Percentiles rank a stretch among this genome's conserved stretches.
phyloP scores from a whole-genome alignment of 176 grass and related monocot genomes.

The Puccinellia tenuiflora region DNA sequence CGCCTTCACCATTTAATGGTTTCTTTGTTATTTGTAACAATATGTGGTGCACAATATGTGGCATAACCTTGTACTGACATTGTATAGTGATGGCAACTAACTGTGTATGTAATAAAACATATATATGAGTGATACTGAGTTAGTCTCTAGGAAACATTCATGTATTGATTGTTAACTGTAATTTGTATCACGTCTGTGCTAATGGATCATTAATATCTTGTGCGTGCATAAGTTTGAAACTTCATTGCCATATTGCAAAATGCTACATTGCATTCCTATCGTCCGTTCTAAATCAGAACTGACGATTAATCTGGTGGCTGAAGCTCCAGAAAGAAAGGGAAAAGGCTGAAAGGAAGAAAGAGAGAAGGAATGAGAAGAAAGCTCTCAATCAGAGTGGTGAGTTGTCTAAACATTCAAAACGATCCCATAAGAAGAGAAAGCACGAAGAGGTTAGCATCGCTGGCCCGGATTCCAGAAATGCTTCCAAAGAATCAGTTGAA shows the following conservation, averaged over 20 bases:
- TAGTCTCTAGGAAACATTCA: neutral
- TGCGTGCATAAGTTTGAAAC: constrained; percentile 3
- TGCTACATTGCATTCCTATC: constrained; percentile 49
- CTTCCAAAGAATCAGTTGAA: constrained; percentile 26
- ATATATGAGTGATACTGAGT: neutral
- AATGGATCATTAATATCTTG: neutral
- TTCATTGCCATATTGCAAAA: constrained; percentile 18
- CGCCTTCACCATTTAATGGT: neutral
- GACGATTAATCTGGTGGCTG: constrained; percentile 82
- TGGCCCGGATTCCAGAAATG: neutral
- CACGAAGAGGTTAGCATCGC: constrained; percentile 14
- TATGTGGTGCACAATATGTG: neutral
- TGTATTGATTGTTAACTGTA: constrained; percentile 23
- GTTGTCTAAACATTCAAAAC: constrained; percentile 45
- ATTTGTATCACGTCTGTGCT: neutral
- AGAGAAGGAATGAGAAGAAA: constrained; percentile 52
- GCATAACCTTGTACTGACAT: neutral
- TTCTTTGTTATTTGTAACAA: neutral
- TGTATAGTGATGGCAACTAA: neutral
- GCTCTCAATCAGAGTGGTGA: constrained; percentile 19
- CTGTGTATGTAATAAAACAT: constrained; percentile 31
- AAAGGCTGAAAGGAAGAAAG: constrained; percentile 42
- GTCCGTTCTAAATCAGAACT: constrained; percentile 78
- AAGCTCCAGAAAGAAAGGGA: constrained; percentile 65
- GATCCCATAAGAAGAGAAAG: constrained; percentile 51